Conservation (phyloP, 1,284 basidiomycete species). For the Fomitopsis betulina region DNA sequence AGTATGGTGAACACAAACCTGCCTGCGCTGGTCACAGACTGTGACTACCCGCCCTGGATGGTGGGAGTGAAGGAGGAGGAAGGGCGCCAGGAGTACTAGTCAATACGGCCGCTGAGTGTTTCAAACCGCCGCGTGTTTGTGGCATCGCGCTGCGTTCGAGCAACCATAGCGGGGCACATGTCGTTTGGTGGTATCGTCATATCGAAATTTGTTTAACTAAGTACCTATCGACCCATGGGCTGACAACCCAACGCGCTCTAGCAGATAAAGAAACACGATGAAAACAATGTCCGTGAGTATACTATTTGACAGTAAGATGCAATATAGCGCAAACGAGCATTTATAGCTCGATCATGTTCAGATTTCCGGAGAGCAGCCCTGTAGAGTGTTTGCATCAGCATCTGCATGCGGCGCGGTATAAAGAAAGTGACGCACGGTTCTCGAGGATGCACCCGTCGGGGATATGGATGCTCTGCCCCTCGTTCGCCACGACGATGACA, state of each 20-base stretch:
- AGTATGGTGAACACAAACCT: no score
- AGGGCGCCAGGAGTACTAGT: no score
- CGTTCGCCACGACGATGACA: conserved; percentile 86
- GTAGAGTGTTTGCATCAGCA: background rate
- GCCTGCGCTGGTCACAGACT: no score
- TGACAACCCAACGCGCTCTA: background rate
- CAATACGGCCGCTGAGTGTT: no score
- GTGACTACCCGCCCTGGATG: no score
- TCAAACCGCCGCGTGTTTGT: no score
- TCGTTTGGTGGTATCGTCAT: no score
- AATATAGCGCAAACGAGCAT: background rate
- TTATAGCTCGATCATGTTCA: conserved; percentile 42
- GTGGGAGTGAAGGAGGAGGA: no score
- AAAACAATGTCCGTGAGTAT: background rate
- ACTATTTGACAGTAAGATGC: conserved; percentile 3
- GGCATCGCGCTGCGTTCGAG: no score
- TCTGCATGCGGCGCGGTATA: background rate
- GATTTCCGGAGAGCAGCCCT: conserved; percentile 49
- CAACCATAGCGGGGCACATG: no score
- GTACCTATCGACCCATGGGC: background rate
- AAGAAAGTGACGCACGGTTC: conserved; percentile 56
- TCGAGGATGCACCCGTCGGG: conserved; percentile 94
- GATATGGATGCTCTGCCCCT: conserved; percentile 93
- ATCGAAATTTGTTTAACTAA: background rate
- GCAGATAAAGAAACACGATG: background rate